Conservation (phyloP, 257 asterid species). For the Scutellaria minor region DNA sequence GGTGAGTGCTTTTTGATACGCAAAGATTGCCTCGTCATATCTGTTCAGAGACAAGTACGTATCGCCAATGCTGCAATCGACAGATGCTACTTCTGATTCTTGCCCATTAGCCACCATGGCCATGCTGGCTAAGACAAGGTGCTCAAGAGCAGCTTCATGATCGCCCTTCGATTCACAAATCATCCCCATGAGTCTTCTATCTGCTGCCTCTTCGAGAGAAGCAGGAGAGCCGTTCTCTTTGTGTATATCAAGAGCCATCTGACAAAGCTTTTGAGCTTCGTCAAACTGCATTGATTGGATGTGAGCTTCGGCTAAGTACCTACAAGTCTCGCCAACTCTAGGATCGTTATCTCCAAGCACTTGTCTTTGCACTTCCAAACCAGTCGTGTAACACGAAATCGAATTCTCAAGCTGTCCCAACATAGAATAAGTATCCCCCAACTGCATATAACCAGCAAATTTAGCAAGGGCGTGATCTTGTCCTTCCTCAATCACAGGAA, state of each 20-base stretch:
- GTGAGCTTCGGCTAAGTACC: constrained; percentile 92
- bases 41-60: constrained; percentile 76
- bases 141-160: constrained; percentile 91
- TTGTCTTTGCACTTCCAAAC: constrained; percentile 71
- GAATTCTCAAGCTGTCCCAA: constrained; percentile 88
- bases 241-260: constrained; percentile 84
- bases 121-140: constrained; percentile 94
- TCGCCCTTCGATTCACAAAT: constrained; percentile 85
- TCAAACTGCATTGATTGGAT: constrained; percentile 90
- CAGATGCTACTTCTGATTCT: constrained; percentile 82
- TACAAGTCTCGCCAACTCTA: constrained; percentile 85
- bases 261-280: constrained; percentile 83
- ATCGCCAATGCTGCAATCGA: constrained; percentile 91
- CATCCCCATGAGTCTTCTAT: constrained; percentile 88
- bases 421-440: constrained; percentile 91
- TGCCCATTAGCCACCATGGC: constrained; percentile 90
- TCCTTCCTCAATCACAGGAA: constrained; percentile 74
- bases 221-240: constrained; percentile 68
- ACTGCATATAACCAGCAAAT: constrained; percentile 93
- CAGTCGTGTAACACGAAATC: constrained; percentile 63
- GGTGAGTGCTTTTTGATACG: constrained; percentile 89
- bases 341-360: constrained; percentile 82
- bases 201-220: constrained; percentile 91
- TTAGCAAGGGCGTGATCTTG: constrained; percentile 94
- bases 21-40: constrained; percentile 83